Base-by-base conservation (phyloP, 768 basidiomycete species). In the Tubosaeta brunneosetosa region DNA sequence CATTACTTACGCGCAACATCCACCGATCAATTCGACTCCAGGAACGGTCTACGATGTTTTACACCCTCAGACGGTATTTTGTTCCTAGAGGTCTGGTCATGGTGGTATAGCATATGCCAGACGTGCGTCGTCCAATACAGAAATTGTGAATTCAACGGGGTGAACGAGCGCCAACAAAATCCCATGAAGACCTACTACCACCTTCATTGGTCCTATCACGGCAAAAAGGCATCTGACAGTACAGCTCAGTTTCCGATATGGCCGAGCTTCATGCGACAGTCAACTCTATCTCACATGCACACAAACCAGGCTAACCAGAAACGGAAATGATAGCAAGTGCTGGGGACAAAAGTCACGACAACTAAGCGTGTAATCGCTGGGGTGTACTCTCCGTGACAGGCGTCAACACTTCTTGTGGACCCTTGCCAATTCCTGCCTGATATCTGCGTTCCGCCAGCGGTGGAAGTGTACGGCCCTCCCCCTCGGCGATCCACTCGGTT, bases 401-500 rank as follows among this genome's bases (percentile, higher is more conserved):
- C n/a, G 40, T 43, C 55, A 16, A 37, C n/a, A 4, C 32, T 11
- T 33, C 50, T 49, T 27, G 50, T 14, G 45, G 12, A 19, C 7
- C 31, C 22, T 37, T 58, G 34, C 53, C 48, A 42, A 22, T 5
- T 51, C 55, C 55, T 16, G 59, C 51, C 17, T 40, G 56, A 36
- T 19, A 40, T 41, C 61, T 58, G 43, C 63, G 63, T 26, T 58
- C 55, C 2, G 19, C 38, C 37, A 66, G 31, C 3, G 51, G 37
- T 13, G 61, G 59, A n/a, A 66, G 51, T 52, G 46, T 41, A 10
- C 56, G 61, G 40, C 56, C 63, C 27, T 65, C 59, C 19, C 63
- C 61, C 16, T 10, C 17, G 10, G 64, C 65, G 17, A 65, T 42
- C 63, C 63, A 65, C 19, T 65, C 64, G 1, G 61, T 61, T 47